Percentiles rank a stretch among this genome's conserved stretches.
Conservation (phyloP, 2,329 filamentous ascomycete genomes). For the Fusarium virguliforme region DNA sequence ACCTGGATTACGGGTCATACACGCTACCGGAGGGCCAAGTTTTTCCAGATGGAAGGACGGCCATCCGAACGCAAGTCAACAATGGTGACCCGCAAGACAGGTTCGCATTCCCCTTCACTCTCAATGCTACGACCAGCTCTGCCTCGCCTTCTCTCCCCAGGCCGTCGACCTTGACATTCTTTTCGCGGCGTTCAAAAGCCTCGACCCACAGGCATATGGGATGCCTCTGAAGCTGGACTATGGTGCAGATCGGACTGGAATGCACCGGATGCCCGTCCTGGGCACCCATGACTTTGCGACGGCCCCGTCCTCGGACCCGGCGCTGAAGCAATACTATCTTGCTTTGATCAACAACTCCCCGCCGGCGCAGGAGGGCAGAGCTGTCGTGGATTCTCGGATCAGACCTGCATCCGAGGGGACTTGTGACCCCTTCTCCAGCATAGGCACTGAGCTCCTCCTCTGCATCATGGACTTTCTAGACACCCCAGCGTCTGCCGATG, state of each 20-base stretch:
- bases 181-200: neutral
- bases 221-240: neutral
- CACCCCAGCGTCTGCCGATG: neutral
- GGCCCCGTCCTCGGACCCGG: neutral
- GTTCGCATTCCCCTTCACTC: neutral
- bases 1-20: neutral
- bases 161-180: constrained; percentile 2
- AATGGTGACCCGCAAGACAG: too few relatives aligned
- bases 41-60: neutral
- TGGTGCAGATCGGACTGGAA: neutral
- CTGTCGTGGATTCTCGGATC: neutral
- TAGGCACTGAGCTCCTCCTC: neutral
- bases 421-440: neutral
- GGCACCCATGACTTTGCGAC: constrained; percentile 9
- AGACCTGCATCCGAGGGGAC: neutral
- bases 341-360: neutral
- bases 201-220: neutral
- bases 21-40: neutral
- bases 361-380: neutral
- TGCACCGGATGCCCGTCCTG: neutral
- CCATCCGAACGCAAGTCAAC: neutral
- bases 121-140: constrained; percentile 3
- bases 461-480: neutral
- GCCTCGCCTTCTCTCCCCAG: neutral
- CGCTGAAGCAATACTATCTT: constrained; percentile 2